Percentiles rank a stretch among this genome's conserved stretches.
Conservation (phyloP, 2,329 filamentous ascomycete species). For the Helminthosporium solani region DNA sequence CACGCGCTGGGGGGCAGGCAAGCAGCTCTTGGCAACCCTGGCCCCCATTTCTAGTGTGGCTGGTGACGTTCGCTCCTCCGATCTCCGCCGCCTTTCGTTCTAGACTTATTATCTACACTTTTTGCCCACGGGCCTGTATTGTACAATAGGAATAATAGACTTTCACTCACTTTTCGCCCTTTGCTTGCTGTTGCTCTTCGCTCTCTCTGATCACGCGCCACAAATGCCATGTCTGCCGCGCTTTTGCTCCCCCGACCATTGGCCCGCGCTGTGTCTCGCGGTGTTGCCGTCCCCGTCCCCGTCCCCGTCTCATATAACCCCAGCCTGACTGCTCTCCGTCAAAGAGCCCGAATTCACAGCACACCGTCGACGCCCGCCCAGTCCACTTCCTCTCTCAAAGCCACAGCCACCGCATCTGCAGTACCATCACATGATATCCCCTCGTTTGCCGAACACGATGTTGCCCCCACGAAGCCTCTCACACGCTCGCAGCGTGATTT, state of each 20-base stretch:
- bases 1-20: neutral
- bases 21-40: neutral
- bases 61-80: slow-evolving; percentile 5
- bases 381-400: slow-evolving; percentile 4
- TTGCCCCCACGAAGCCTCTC: slow-evolving; percentile 26
- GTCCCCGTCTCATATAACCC: slow-evolving; percentile 20
- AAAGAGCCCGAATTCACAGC: slow-evolving; percentile 8
- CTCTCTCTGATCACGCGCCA: too few relatives aligned
- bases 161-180: slow-evolving; percentile 2
- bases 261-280: slow-evolving; percentile 13
- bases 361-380: slow-evolving; percentile 6
- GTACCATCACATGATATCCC: slow-evolving; percentile 7
- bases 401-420: slow-evolving; percentile 8
- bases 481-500: slow-evolving; percentile 35
- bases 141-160: slow-evolving; percentile 7
- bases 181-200: neutral
- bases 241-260: slow-evolving; percentile 18
- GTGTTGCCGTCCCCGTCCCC: slow-evolving; percentile 1
- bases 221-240: slow-evolving; percentile 16
- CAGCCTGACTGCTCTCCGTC: slow-evolving; percentile 12
- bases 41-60: neutral
- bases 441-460: slow-evolving; percentile 8
- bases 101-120: too few relatives aligned
- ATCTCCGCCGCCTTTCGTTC: neutral
- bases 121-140: neutral